Evolutionary conservation across 129 eudicot genomes (phyloP), one percentile per base, ranked within the genome.

Genomic region (Daucus carota): DNA sequence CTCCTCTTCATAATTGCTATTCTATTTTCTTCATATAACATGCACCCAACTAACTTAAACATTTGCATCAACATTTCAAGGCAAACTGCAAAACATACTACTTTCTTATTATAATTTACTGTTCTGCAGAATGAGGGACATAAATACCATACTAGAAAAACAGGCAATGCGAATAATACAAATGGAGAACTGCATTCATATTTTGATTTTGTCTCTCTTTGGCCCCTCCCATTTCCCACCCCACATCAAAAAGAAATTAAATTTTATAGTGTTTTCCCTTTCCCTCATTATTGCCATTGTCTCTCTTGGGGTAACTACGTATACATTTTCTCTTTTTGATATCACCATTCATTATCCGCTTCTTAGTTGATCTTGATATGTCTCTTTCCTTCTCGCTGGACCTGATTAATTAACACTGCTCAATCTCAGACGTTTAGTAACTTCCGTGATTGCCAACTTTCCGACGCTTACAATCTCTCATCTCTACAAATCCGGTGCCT

Each of bases 381-480:
- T 75, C 78, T 75, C 47, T 75, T 38, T 48, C 68, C 16, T 22
- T 52, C 48, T 36, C 18, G 38, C 48, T 57, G 46, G 41, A n/a
- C 72, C 62, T 4, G 22, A 28, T 11, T 34, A 36, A 75, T 67
- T 70, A 76, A 57, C 62, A 69, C 77, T 74, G 42, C 46, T 79
- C 76, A 60, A 72, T 52, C 81, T 75, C 81, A 75, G 72, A 48
- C 33, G 75, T 73, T 76, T 74, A 38, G 43, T 81, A 57, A 72
- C 77, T 47, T 62, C 60, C 57, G 73, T 75, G 73, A 65, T 79
- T 42, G 69, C 46, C 77, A 59, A 82, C 77, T 76, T 85, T 85
- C 41, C 78, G 62, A 32, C 88, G 73, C 83, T 85, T 85, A 41
- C 41, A 31, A 38, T 75, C 83, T n/a, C 78, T 43, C 33, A 70